Conservation (phyloP, 768 basidiomycete species). For the Daedaleopsis nitida region DNA sequence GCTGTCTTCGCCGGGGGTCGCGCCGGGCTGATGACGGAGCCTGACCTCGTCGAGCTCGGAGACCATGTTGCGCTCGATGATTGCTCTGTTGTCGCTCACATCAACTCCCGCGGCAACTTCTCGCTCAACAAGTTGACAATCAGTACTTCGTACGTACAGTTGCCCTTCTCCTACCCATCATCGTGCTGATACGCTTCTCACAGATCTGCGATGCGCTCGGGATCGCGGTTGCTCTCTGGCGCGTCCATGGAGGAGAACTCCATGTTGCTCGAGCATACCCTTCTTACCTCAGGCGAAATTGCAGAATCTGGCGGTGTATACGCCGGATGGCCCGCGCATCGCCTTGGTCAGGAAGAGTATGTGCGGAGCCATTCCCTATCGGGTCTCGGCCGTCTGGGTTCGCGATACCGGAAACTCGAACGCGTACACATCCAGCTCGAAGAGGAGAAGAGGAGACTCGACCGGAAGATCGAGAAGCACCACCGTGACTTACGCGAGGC, state of each 20-base stretch:
- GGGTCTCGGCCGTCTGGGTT: constrained; percentile 3
- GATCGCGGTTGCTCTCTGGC: constrained; percentile 49
- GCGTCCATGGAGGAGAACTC: constrained; percentile 53
- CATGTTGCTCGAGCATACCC: constrained; percentile 51
- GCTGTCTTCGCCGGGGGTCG: constrained; percentile 45
- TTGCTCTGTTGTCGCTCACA: constrained; percentile 51
- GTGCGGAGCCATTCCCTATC: constrained; percentile 9
- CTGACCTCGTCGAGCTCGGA: constrained; percentile 49
- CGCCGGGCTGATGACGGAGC: constrained; percentile 48
- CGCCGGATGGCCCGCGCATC: constrained; percentile 48
- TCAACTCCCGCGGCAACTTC: constrained; percentile 52
- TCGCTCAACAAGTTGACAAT: constrained; percentile 45
- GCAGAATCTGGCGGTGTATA: constrained; percentile 45
- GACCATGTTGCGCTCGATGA: constrained; percentile 46
- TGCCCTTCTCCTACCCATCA: neutral
- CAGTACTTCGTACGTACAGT: constrained; percentile 35
- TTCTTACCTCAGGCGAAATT: constrained; percentile 49
- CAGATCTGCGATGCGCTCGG: constrained; percentile 47
- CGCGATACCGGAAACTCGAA: constrained; percentile 18
- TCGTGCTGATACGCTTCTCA: neutral
- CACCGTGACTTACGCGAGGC: constrained; percentile 16
- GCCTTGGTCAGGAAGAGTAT: constrained; percentile 22
- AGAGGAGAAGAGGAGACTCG: constrained; percentile 13
- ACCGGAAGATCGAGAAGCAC: constrained; percentile 11
- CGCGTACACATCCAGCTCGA: constrained; percentile 10